Evolutionary conservation across 305 asterid genomes (phyloP), one percentile per base, ranked within the genome.

Genomic region (Petunia hybrid): DNA sequence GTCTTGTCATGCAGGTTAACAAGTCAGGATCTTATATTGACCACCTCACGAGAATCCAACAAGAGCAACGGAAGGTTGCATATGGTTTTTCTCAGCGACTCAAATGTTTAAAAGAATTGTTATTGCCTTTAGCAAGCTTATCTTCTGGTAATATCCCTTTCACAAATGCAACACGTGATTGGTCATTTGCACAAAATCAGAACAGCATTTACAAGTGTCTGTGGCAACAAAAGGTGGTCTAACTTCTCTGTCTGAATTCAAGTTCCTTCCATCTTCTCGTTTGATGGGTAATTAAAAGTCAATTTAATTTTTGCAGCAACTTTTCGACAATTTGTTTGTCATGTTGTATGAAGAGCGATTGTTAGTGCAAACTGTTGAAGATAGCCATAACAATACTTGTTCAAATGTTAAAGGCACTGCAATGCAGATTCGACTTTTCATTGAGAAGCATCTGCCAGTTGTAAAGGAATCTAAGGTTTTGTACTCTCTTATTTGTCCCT

Each of bases 171-270:
- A 62, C 39, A 63, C n/a, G 78, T 53, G 83, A 78, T 35, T 61
- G 84, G 82, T 51, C 86, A 68, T 86, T 87, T 35, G 46, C 85
- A 80, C 85, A 83, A 77, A 90, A 90, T 80, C 99, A 94, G 71
- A 69, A 51, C 71, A 86, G 87, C 83, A 87, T 85, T 76, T 90
- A 91, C 82, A 78, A 85, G 68, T 94, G 96, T 91, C 86, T 97
- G 97, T 91, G 99, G 98, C 92, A 87, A 83, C 99, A 94, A 70
- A 97, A 97, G 98, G 98, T 92, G 55, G 4, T 83, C 62, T 16
- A 67, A 35, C 48, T 51, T 35, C 76, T 48, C 13, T 8, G 41
- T 63, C 51, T 69, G 36, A 39, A 57, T 42, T 51, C 10, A 35
- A 16, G 12, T 36, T 42, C 6, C 62, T 3, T 4, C 53, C 39